Evolutionary conservation across 768 basidiomycete species (phyloP), one percentile per base, ranked within the genome.

Genomic region (Boletus fagicola): DNA sequence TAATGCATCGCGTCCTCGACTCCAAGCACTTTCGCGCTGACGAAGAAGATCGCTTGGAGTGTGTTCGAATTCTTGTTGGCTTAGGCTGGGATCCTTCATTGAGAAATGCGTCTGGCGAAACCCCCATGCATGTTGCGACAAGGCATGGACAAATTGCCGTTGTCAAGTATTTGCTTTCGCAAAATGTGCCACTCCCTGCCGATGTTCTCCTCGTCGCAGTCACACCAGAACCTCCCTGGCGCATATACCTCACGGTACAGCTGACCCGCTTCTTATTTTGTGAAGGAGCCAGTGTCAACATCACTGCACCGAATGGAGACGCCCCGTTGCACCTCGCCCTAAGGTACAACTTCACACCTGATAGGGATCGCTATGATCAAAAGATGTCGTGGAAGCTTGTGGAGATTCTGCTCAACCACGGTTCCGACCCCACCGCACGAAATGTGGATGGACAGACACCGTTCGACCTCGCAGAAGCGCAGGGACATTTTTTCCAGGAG

Each of bases 11-110:
- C 7, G 20, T 20, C 30, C 0, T 46, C 26, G 13, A 26, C 4
- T 6, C n/a, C n/a, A 2, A 20, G 10, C 5, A 31, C n/a, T 20
- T 9, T 8, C 1, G 15, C n/a, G 13, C 12, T 8, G 5, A 5
- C 8, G 46, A 22, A 24, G 15, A 40, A 24, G n/a, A 33, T 15
- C 20, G 4, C 30, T 20, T 55, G 46, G 46, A 54, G 35, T 18
- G 38, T 3, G 46, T 13, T 16, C 35, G 7, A 1, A 5, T 36
- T 20, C 53, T 57, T 26, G 5, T 48, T 24, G 7, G 26, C 13
- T 5, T n/a, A 4, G 57, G 56, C 22, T 57, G 52, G 56, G 45
- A 56, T 43, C 20, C 20, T 30, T 58, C 33, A 12, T 8, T 6
- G 39, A 56, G 7, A 15, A 15, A 36, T n/a, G 36, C 26, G 2